Percentiles rank a stretch among this genome's conserved stretches.
Conservation (phyloP, 2,329 filamentous ascomycete species). For the Pseudodiploospora longispora region DNA sequence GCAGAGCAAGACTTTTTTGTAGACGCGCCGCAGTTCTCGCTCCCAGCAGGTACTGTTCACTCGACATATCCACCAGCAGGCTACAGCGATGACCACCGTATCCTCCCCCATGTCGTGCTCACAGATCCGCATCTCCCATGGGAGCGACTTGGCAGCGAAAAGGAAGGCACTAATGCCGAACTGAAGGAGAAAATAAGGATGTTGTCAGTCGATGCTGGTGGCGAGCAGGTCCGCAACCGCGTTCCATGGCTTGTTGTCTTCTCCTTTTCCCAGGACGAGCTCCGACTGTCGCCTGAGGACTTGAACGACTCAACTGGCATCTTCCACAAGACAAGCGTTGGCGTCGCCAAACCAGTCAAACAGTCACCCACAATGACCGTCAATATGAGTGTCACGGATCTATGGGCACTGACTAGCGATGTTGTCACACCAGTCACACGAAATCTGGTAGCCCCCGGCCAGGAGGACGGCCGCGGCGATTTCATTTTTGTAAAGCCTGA, state of each 20-base stretch:
- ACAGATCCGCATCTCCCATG: constrained; percentile 35
- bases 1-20: constrained; percentile 24
- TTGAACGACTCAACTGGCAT: not conserved
- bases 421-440: too few species aligned
- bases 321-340: not conserved
- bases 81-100: constrained; percentile 20
- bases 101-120: constrained; percentile 36
- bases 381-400: constrained; percentile 8
- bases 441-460: not conserved
- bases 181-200: too few species aligned
- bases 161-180: not conserved
- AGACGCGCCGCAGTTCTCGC: constrained; percentile 24
- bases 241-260: constrained; percentile 33
- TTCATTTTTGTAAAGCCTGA: constrained; percentile 20
- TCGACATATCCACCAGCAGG: constrained; percentile 31
- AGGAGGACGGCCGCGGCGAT: constrained; percentile 6
- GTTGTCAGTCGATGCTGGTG: too few species aligned
- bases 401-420: not conserved
- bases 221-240: constrained; percentile 7
- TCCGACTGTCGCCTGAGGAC: constrained; percentile 16
- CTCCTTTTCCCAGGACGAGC: constrained; percentile 23
- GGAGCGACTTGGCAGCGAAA: constrained; percentile 23
- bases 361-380: constrained; percentile 4
- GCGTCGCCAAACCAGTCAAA: not conserved
- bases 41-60: constrained; percentile 25